phyloP scores from a whole-genome alignment of 1,139 yeast species.

The Geotrichum macrosporum region DNA sequence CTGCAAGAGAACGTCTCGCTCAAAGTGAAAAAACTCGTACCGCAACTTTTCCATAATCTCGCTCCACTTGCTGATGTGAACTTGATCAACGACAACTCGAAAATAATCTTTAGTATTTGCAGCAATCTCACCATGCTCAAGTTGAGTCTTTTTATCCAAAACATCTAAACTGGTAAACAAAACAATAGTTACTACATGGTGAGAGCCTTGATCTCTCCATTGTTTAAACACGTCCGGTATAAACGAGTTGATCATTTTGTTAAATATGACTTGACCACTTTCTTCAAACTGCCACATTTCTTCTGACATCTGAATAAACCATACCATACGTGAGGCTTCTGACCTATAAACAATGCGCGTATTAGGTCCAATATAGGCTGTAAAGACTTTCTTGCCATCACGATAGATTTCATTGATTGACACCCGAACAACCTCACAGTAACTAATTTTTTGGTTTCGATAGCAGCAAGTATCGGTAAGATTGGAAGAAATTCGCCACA shows the following conservation, averaged over 20 bases:
- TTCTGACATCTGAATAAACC: slow-evolving; percentile 79
- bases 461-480: slow-evolving; percentile 63
- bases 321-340: slow-evolving; percentile 79
- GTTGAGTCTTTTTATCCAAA: slow-evolving; percentile 35
- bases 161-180: slow-evolving; percentile 77
- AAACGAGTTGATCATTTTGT: slow-evolving; percentile 82
- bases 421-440: slow-evolving; percentile 60
- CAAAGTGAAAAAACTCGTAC: slow-evolving; percentile 78
- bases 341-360: slow-evolving; percentile 84
- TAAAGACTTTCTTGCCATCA: slow-evolving; percentile 52
- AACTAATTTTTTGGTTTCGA: slow-evolving; percentile 59
- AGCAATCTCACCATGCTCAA: slow-evolving; percentile 64
- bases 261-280: slow-evolving; percentile 89
- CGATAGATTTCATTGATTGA: slow-evolving; percentile 64
- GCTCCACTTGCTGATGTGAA: slow-evolving; percentile 77
- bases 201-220: slow-evolving; percentile 83
- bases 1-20: slow-evolving; percentile 60
- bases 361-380: slow-evolving; percentile 63
- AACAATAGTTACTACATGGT: slow-evolving; percentile 87
- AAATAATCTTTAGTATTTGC: slow-evolving; percentile 71
- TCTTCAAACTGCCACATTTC: slow-evolving; percentile 99
- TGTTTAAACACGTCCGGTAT: slow-evolving; percentile 84
- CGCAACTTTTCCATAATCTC: slow-evolving; percentile 85
- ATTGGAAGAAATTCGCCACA: slow-evolving; percentile 77
- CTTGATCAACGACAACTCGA: slow-evolving; percentile 93